Percentiles rank a stretch among this genome's conserved stretches.
Evolutionary conservation across 208 protist species (phyloP).

Genomic region (Trypanosoma cruzi): DNA sequence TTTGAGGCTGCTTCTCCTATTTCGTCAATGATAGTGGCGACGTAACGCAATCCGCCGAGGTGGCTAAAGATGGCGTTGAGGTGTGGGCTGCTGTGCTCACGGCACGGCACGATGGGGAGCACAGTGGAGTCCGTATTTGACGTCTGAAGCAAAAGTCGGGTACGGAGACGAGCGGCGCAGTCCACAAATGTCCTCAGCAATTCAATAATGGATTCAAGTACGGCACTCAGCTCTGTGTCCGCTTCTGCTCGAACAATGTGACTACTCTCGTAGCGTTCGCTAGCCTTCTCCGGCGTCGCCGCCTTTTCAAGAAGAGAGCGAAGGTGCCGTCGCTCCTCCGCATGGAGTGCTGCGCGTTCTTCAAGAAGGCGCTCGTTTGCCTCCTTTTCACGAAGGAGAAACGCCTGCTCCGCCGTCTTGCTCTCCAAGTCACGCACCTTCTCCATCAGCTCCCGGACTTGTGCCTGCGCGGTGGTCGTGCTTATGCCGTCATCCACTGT

Average conservation of each 20-base stretch:
- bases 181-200: conserved; percentile 13
- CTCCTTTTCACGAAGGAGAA: conserved; percentile 5
- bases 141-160: not conserved
- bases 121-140: not conserved
- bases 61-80: conserved; percentile 31
- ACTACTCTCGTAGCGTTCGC: not conserved
- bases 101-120: conserved; percentile 17
- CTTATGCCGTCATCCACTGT: no score
- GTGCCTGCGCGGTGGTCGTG: not conserved
- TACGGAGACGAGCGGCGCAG: not conserved
- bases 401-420: not conserved
- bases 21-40: conserved; percentile 11
- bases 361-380: conserved; percentile 13
- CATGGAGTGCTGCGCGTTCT: conserved; percentile 17
- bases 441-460: not conserved
- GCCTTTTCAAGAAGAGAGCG: conserved; percentile 2
- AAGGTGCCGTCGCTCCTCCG: conserved; percentile 1
- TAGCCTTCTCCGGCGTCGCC: not conserved
- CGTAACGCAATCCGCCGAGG: conserved; percentile 29
- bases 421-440: not conserved
- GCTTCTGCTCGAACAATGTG: not conserved
- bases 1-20: not conserved
- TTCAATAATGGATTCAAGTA: conserved; percentile 13
- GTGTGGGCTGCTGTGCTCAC: conserved; percentile 20
- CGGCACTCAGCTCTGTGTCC: conserved; percentile 11